phyloP scores from a whole-genome alignment of 2,329 filamentous ascomycete species.

The Fusarium udum region DNA sequence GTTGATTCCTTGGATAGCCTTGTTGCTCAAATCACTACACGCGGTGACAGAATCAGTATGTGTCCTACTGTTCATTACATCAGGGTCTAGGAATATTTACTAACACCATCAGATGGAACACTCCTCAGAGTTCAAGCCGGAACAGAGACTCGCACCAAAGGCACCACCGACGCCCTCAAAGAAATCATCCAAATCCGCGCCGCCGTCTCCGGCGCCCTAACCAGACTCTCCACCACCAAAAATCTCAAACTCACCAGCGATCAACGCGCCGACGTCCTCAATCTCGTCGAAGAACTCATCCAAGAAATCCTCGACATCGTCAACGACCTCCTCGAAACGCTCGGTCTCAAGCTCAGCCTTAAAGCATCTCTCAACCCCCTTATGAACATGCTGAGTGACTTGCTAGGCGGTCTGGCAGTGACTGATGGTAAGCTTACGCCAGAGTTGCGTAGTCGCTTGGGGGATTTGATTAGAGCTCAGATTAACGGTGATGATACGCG shows the following conservation, averaged over 20 bases:
- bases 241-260: neutral
- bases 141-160: neutral
- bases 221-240: neutral
- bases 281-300: neutral
- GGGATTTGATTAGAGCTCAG: neutral
- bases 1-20: neutral
- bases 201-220: neutral
- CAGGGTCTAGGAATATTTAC: too few relatives aligned
- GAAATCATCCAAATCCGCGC: neutral
- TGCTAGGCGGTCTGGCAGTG: neutral
- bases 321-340: neutral
- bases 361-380: constrained; percentile 6
- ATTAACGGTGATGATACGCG: neutral
- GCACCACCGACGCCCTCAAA: neutral
- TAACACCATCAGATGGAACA: neutral
- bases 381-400: constrained; percentile 6
- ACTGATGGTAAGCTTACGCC: neutral
- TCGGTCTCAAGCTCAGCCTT: neutral
- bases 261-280: neutral
- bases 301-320: neutral
- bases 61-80: too few relatives aligned
- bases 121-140: neutral
- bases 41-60: neutral
- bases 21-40: neutral
- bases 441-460: neutral